Evolutionary conservation across 768 basidiomycete species (phyloP), one percentile per base, ranked within the genome.

Genomic region (Termitomyces sp.): DNA sequence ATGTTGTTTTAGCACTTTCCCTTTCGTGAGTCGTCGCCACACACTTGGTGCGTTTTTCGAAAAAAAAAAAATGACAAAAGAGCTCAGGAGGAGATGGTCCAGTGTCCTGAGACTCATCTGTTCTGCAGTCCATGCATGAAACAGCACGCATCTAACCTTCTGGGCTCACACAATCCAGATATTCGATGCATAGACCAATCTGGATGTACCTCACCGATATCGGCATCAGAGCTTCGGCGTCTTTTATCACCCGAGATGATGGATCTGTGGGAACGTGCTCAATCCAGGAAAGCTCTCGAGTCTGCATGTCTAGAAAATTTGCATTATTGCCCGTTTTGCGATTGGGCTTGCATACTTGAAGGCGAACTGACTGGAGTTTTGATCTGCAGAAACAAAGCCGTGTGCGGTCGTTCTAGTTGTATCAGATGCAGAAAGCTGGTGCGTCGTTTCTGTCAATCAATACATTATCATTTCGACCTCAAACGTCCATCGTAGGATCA

Each of bases 291-390:
- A 66, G 90, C 93, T 61, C 82, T 95, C 34, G 83, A 88, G 51
- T 80, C 78, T 0, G 93, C 93, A 17, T 81, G 78, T 1, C 65
- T 96, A 37, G 89, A 90, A 35, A 84, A 83, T 5, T 73, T 95
- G n/a, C 91, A 94, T 67, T 88, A 87, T 61, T 97, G 94, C 67
- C 94, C 94, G 4, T 90, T 87, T 60, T 97, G 94, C 70, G 90
- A 93, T 38, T 97, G 82, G 73, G 89, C 83, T 58, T 85, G 84
- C 60, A 81, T 89, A 26, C 84, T 91, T 49, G 89, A 90, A 40
- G 70, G 66, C 37, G 71, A 85, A 51, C 70, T 78, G 53, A 87
- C 88, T 64, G 84, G 80, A 63, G 69, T 90, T 22, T 89, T 76
- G 55, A 66, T 69, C 28, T 80, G 78, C 59, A 71, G 75, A 66